Conservation (phyloP, 2,329 filamentous ascomycete genomes). For the Trichoderma aggressivum region DNA sequence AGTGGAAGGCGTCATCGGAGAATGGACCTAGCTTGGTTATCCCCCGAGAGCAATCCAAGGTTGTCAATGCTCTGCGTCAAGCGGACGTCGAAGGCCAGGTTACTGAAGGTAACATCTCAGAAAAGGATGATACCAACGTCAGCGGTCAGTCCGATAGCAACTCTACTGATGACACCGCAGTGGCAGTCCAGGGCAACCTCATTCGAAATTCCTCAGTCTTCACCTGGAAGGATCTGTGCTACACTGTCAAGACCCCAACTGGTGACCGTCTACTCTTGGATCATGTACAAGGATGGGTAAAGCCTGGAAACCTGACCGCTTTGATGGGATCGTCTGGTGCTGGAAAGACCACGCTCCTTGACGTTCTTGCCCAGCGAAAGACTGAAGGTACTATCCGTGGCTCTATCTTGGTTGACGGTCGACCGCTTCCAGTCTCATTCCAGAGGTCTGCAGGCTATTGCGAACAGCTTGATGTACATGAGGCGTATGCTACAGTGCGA, state of each 20-base stretch:
- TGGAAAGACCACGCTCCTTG: slow-evolving; percentile 81
- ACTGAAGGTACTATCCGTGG: slow-evolving; percentile 74
- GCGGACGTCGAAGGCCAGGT: slow-evolving; percentile 49
- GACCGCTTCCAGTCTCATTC: slow-evolving; percentile 67
- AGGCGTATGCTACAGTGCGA: slow-evolving; percentile 64
- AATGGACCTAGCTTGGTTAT: slow-evolving; percentile 56
- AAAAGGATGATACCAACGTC: slow-evolving; percentile 23
- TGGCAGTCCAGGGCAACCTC: slow-evolving; percentile 34
- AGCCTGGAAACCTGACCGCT: slow-evolving; percentile 73
- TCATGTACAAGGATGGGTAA: slow-evolving; percentile 79
- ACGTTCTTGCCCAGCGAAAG: slow-evolving; percentile 75
- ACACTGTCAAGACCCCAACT: slow-evolving; percentile 60
- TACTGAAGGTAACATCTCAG: slow-evolving; percentile 39
- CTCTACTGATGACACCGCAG: slow-evolving; percentile 23
- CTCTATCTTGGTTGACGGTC: slow-evolving; percentile 73
- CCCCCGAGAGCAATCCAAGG: slow-evolving; percentile 55
- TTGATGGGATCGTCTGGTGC: slow-evolving; percentile 81
- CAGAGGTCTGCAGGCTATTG: slow-evolving; percentile 77
- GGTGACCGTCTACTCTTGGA: slow-evolving; percentile 69
- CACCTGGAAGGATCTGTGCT: slow-evolving; percentile 70
- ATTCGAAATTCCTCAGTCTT: slow-evolving; percentile 65
- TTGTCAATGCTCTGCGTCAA: slow-evolving; percentile 29
- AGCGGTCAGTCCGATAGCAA: background rate
- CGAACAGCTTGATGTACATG: slow-evolving; percentile 77
- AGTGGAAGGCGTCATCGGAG: slow-evolving; percentile 54